Evolutionary conservation across 2,329 filamentous ascomycete genomes (phyloP), one percentile per base, ranked within the genome.

Genomic region (Pseudophaeomoniella oleicola): DNA sequence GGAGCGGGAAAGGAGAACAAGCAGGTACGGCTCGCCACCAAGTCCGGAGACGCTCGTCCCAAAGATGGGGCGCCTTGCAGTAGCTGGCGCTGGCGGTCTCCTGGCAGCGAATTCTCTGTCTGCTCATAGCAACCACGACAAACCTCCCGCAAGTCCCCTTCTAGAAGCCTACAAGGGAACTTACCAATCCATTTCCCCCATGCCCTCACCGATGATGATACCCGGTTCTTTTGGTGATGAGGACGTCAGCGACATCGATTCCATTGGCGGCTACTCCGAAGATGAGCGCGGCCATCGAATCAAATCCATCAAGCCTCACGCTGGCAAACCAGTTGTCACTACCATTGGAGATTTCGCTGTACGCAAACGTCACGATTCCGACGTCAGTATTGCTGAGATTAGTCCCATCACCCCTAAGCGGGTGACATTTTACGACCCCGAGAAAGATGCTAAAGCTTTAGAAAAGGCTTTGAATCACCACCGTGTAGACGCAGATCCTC

Each of bases 131-230:
- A 52, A 54, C 32, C 48, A 49, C 4, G 57, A 52, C 19, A 54
- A 67, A 32, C 71, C 84, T 2, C 84, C 86, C 0, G 75, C 75
- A 1, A 94, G 85, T 43, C 90, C 88, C 1, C 66, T 96, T 35
- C 72, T 94, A 2, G 88, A 96, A 59, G 79, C 90, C 1, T 96
- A 96, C 58, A 81, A 79, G 43, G 88, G 88, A 29, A 94, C 87
- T 1, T 96, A 93, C 50, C 88, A 96, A 57, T 84, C 83, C 39
- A 82, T 92, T 48, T 94, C 87, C 0, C 87, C 88, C 0, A 94
- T 94, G 84, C 87, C 87, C 0, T 86, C 86, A 0, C 84, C 87
- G 1, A 63, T 73, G 39, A 63, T 73, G 48, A 63, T 87, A 16
- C 66, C 56, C 16, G 78, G 49, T 51, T 75, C 69, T 22, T 65